Evolutionary conservation across 2,329 filamentous ascomycete genomes (phyloP), one percentile per base, ranked within the genome.

Genomic region (Fusarium heterosporum): DNA sequence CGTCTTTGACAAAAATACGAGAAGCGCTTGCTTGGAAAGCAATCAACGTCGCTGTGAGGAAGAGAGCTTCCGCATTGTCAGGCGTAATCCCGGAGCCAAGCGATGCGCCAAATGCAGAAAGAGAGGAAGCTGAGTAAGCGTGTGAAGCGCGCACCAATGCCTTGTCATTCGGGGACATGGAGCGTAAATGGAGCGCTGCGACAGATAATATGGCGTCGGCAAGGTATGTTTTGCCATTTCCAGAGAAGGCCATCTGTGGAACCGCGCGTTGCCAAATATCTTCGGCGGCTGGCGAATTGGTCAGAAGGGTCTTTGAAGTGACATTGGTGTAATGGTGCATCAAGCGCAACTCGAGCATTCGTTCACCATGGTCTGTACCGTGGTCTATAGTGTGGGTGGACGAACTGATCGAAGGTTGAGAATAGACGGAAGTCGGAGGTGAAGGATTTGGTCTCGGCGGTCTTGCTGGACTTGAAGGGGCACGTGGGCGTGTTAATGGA

Each of bases 21-120:
- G 87, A 83, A 39, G 91, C 82, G 28, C 87, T 84, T 68, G 90
- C 81, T 75, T 93, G 83, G 75, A 93, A 88, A 72, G 90, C 81
- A 74, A 93, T 87, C 69, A 90, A 79, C 4, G 87, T 82, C 2
- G 87, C 82, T 0, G 87, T 90, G 22, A 89, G 77, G 68, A 90
- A 90, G 2, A 90, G 79, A 1, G 87, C 82, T 72, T 89, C 87
- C 10, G 88, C 87, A 57, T 90, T 90, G 30, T 79, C 76, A 30
- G 84, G 80, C 29, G 82, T 85, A 57, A 89, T 86, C 26, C 88
- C 88, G 30, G 79, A 78, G 42, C 83, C 84, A 29, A 90, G 78
- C 1, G 83, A 81, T 4, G 81, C 79, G 61, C 86, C 86, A 72
- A 90, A 90, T 57, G 88, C 84, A 38, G 85, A 83, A 39, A 90